Evolutionary conservation across 352 stramenopile species (phyloP).

Genomic region (Phytopythium litorale): DNA sequence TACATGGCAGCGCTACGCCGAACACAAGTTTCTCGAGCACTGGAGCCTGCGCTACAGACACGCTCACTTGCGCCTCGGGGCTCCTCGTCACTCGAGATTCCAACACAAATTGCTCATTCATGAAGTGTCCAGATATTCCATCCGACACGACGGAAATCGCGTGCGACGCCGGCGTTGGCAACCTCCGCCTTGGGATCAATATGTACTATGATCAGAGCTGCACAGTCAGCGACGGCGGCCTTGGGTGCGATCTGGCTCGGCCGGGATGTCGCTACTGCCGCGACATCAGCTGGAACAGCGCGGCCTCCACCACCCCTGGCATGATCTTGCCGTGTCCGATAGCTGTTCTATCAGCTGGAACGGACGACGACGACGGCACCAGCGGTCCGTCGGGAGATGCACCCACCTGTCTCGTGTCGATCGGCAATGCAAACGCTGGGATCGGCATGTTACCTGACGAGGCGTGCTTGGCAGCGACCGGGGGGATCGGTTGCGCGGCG

Average conservation of each 20-base stretch:
- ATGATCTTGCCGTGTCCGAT: constrained; percentile 1
- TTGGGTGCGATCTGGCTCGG: neutral
- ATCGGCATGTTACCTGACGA: constrained; percentile 2
- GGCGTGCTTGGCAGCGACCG: neutral
- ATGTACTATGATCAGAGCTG: constrained; percentile 6
- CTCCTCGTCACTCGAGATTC: neutral
- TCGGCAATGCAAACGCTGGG: constrained; percentile 5
- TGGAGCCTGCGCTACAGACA: neutral
- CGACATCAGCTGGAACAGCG: constrained; percentile 4
- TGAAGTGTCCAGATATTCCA: neutral
- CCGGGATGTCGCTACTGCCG: constrained; percentile 4
- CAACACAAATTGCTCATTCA: neutral
- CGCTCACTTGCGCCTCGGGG: neutral
- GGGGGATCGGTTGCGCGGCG: neutral
- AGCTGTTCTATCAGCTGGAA: neutral
- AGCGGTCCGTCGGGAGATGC: neutral
- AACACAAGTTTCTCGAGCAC: neutral
- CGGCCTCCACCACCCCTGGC: neutral
- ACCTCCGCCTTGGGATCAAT: constrained; percentile 2
- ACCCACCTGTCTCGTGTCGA: constrained; percentile 1
- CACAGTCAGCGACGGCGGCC: neutral
- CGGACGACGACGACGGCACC: neutral
- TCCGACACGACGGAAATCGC: neutral
- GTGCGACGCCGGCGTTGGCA: constrained; percentile 3
- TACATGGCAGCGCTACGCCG: neutral